Conservation (phyloP, 345 rosid genomes). For the Mallotus nudiflorus region DNA sequence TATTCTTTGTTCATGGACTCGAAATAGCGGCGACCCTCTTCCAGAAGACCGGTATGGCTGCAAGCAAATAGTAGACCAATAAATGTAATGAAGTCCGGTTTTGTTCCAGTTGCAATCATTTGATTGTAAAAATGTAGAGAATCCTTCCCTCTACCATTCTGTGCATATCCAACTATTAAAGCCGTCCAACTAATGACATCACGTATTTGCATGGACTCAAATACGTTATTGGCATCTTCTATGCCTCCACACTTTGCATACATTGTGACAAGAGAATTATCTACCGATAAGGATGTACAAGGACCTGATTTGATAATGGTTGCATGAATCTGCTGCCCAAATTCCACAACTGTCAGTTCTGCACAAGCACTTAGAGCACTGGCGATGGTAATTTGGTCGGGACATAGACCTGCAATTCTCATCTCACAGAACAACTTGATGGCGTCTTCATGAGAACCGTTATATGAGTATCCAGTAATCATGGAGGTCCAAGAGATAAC, state of each 20-base stretch:
- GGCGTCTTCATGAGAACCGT: conserved; percentile 61
- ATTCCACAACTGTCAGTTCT: conserved; percentile 66
- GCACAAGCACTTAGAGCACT: conserved; percentile 72
- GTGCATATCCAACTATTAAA: conserved; percentile 80
- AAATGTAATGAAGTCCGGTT: conserved; percentile 76
- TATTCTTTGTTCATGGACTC: conserved; percentile 61
- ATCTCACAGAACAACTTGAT: conserved; percentile 62
- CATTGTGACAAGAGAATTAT: conserved; percentile 76
- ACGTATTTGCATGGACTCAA: conserved; percentile 51
- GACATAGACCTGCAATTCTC: conserved; percentile 50
- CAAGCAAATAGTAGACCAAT: conserved; percentile 90
- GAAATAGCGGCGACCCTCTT: conserved; percentile 55
- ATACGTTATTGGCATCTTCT: conserved; percentile 59
- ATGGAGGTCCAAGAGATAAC: conserved; percentile 92
- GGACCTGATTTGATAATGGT: conserved; percentile 52
- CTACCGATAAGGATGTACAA: conserved; percentile 60
- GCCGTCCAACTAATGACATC: conserved; percentile 90
- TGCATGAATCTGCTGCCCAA: conserved; percentile 86
- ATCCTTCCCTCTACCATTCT: conserved; percentile 79
- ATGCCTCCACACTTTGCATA: conserved; percentile 81
- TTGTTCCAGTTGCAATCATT: conserved; percentile 63
- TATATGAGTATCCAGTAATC: conserved; percentile 70
- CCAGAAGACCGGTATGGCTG: conserved; percentile 77
- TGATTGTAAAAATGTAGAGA: conserved; percentile 51
- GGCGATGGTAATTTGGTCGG: conserved; percentile 65